These are phyloP conservation scores for Phytophthora fragariaefolia DNA, from an alignment of 352 stramenopile species.

Conservation along the genomic window DNA sequence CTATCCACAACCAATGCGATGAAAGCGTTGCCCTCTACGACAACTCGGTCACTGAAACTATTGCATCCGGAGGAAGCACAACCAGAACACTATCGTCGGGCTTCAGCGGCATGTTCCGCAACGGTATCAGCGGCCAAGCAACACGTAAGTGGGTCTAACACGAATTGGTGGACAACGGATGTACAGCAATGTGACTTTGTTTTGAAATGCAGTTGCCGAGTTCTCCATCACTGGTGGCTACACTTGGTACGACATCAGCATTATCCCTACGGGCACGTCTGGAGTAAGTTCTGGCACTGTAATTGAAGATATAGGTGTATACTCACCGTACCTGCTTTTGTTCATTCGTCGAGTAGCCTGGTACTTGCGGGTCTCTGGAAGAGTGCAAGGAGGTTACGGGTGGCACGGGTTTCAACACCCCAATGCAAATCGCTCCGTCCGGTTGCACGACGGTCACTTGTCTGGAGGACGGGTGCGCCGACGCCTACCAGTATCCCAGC, in stretches of 20 bases:
- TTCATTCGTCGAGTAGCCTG: conserved; percentile 13
- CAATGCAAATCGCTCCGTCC: conserved; percentile 54
- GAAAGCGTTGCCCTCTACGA: conserved; percentile 59
- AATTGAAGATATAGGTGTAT: not conserved
- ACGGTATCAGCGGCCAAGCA: conserved; percentile 45
- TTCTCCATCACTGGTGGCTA: conserved; percentile 43
- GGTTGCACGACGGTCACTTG: conserved; percentile 56
- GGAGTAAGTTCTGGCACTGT: conserved; percentile 28
- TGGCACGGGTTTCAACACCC: conserved; percentile 60
- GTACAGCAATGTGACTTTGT: not conserved
- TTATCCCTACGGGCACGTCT: conserved; percentile 46
- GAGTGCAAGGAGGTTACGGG: conserved; percentile 52
- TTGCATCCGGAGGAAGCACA: conserved; percentile 47
- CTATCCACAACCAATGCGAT: conserved; percentile 55
- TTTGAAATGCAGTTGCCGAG: conserved; percentile 44
- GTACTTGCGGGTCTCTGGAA: conserved; percentile 42
- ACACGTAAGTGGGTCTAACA: conserved; percentile 40
- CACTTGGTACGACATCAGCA: conserved; percentile 63
- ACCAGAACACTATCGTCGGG: conserved; percentile 39
- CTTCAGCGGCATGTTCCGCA: conserved; percentile 64
- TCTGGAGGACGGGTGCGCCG: conserved; percentile 43
- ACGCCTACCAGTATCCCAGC: conserved; percentile 65
- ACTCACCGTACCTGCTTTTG: not conserved
- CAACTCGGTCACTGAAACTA: conserved; percentile 49
- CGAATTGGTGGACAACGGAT: too few species aligned